A percentile compares a stretch with the other conserved stretches of the same genome.
Evolutionary conservation across 139 green algal genomes (phyloP).

Genomic region (Chlamydomonas sp.): DNA sequence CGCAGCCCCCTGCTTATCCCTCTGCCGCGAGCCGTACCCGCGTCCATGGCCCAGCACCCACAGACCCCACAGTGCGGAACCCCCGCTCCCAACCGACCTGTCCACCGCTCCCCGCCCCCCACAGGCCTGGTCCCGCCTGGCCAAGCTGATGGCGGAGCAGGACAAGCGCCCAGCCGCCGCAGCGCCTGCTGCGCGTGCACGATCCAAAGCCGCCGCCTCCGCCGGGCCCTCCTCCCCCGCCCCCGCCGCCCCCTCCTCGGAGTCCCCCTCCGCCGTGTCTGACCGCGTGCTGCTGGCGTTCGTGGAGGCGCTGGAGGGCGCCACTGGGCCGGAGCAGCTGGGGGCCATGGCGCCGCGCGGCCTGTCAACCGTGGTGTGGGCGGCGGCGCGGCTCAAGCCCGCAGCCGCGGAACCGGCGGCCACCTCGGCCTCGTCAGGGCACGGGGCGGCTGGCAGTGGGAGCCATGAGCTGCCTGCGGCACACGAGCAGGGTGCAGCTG

Average conservation of each 20-base stretch:
- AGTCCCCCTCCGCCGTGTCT: no score
- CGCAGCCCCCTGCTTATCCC: no score
- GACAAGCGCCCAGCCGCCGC: background rate
- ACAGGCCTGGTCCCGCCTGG: slow-evolving; percentile 21
- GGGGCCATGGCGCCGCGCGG: slow-evolving; percentile 10
- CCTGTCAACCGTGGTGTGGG: slow-evolving; percentile 26
- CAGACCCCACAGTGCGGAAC: no score
- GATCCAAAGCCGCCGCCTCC: background rate
- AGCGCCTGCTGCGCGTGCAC: background rate
- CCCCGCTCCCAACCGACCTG: no score
- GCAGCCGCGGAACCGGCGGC: background rate
- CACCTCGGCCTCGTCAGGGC: background rate
- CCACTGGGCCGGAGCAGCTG: background rate
- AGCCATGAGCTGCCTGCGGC: no score
- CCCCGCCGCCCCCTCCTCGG: background rate
- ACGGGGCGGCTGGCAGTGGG: background rate
- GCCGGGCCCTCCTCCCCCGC: background rate
- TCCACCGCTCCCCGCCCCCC: background rate
- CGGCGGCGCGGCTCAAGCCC: slow-evolving; percentile 16
- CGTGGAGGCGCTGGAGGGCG: background rate
- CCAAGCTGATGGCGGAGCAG: background rate
- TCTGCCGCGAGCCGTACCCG: no score
- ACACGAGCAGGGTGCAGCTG: no score
- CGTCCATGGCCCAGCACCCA: no score
- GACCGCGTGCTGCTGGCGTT: background rate